Evolutionary conservation across 495 filamentous ascomycete genomes (phyloP), one percentile per base, ranked within the genome.

Genomic region (Cudoniella acicularis): DNA sequence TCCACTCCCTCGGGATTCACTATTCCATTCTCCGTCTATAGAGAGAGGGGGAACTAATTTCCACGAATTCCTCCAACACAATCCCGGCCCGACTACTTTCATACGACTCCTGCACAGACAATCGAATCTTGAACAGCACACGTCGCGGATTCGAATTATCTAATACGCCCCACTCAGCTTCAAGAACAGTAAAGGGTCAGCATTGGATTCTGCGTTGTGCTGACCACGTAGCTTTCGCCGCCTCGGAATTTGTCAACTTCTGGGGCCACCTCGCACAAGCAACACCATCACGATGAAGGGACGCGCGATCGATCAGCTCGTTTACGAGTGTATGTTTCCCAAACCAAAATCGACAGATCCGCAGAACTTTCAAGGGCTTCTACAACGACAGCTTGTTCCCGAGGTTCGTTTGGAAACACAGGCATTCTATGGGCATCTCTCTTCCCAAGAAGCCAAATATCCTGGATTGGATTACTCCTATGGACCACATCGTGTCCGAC

Each of bases 381-480:
- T 83, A 30, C 75, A 80, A 54, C 72, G 80, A 18, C 66, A 90
- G 66, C 82, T 96, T 22, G 85, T 96, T n/a, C 88, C 86, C 11
- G 92, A 96, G 79, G 90, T 96, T 50, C 88, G 90, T 42, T 79
- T 88, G 65, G 92, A 96, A 69, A 91, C 89, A 2, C 83, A 85
- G 52, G 83, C 83, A 25, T 96, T 92, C 75, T 96, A 95, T 70
- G 92, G 92, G 54, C 83, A 87, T 65, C 81, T 92, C 21, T 88
- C 93, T 70, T 91, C 83, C 49, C 82, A 88, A 49, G 91, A 96
- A 77, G 90, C 91, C 45, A 90, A 92, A 63, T 96, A 96, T 63
- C 92, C 92, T 0, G 92, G 92, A 24, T 79, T 96, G 45, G 91
- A 96, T 75, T 96, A 96, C 74, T 85, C 84, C 40, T 78, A 89